A percentile compares a stretch with the other conserved stretches of the same genome.
phyloP scores from a whole-genome alignment of 139 green algal genomes.

The Spirogloea muscicola region DNA sequence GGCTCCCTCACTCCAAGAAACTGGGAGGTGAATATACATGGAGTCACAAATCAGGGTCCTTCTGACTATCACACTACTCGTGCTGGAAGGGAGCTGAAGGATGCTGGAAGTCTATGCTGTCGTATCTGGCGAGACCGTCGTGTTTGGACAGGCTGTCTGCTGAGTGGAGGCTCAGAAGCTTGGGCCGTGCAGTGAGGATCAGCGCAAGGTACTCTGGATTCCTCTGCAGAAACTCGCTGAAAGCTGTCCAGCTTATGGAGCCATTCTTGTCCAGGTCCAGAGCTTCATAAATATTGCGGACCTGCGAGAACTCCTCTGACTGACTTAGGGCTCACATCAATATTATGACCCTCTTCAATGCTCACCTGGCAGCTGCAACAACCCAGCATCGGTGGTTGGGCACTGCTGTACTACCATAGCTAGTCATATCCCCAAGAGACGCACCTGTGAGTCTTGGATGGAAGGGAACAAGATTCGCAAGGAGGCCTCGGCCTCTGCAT shows the following conservation, averaged over 20 bases:
- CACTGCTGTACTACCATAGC: not conserved
- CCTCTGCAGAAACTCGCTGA: not conserved
- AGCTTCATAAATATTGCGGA: not conserved
- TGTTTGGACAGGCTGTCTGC: no score
- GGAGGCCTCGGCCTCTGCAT: not conserved
- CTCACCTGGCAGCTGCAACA: no score
- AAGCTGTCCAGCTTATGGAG: not conserved
- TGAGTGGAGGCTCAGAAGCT: no score
- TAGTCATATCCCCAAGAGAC: not conserved
- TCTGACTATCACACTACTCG: no score
- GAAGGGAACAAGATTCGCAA: not conserved
- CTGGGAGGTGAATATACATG: no score
- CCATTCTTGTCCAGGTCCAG: not conserved
- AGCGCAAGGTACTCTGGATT: slow-evolving; percentile 6
- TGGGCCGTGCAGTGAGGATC: not conserved
- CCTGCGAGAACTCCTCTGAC: slow-evolving; percentile 1
- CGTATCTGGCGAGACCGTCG: no score
- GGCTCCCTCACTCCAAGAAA: no score
- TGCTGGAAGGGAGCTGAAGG: no score
- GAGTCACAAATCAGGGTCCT: no score
- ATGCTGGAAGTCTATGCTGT: no score
- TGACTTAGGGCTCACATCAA: not conserved
- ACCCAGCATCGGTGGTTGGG: no score
- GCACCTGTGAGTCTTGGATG: slow-evolving; percentile 6
- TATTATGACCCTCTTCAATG: not conserved